Percentiles rank a stretch among this genome's conserved stretches.
Evolutionary conservation across 129 eudicot species (phyloP).

Genomic region (sunflower (Helianthus annuus)): DNA sequence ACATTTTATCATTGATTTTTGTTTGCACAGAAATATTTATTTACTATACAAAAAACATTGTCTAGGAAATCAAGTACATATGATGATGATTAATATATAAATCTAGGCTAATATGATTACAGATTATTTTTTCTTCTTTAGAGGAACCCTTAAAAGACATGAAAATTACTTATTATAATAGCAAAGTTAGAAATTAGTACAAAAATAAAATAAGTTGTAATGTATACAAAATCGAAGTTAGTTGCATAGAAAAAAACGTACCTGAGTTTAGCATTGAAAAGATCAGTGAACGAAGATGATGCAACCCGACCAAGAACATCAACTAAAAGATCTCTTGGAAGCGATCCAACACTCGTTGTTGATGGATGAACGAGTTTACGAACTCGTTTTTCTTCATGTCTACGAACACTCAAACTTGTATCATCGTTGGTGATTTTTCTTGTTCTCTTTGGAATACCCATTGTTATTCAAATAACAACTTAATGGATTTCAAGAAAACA

Average conservation of each 20-base stretch:
- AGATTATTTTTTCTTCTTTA: too few relatives aligned
- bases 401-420: neutral
- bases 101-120: too few relatives aligned
- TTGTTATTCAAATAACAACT: neutral
- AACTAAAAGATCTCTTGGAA: conserved; percentile 20
- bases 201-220: too few relatives aligned
- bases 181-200: too few relatives aligned
- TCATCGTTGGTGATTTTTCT: neutral
- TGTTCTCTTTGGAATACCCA: conserved; percentile 17
- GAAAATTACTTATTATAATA: too few relatives aligned
- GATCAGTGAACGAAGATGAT: conserved; percentile 29
- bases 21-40: too few relatives aligned
- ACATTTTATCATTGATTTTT: too few relatives aligned
- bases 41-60: too few relatives aligned
- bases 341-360: neutral
- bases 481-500: neutral
- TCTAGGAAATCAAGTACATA: too few relatives aligned
- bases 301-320: conserved; percentile 28
- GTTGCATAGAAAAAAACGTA: neutral
- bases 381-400: neutral
- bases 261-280: conserved; percentile 30
- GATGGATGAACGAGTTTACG: conserved; percentile 3
- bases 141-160: too few relatives aligned
- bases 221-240: neutral
- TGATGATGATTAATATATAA: too few relatives aligned